Conservation (phyloP, 2,329 filamentous ascomycete species). For the Alternaria arborescens region DNA sequence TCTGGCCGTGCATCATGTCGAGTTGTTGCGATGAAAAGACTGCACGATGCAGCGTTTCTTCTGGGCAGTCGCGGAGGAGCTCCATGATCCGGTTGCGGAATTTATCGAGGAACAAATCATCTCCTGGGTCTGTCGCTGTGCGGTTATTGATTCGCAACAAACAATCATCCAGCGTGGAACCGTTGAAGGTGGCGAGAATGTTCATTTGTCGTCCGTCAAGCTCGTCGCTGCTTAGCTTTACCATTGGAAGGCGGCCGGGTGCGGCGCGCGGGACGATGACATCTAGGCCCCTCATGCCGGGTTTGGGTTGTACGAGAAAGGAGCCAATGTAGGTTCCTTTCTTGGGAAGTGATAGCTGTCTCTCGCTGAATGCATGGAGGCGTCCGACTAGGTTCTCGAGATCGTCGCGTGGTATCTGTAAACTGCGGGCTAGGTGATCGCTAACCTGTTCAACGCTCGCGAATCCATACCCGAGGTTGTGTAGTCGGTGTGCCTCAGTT, state of each 20-base stretch:
- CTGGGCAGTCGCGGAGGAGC: constrained; percentile 48
- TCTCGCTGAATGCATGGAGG: constrained; percentile 66
- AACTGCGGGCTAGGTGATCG: constrained; percentile 72
- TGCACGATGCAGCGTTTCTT: constrained; percentile 54
- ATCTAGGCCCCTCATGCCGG: constrained; percentile 53
- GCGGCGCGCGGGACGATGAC: constrained; percentile 53
- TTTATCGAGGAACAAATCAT: constrained; percentile 40
- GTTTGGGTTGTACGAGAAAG: constrained; percentile 52
- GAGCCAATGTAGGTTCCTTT: constrained; percentile 51
- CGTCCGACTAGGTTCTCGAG: constrained; percentile 68
- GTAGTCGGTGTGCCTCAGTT: constrained; percentile 69
- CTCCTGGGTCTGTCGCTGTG: constrained; percentile 13
- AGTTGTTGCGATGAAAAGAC: constrained; percentile 55
- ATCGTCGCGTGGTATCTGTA: constrained; percentile 74
- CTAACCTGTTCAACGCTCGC: constrained; percentile 67
- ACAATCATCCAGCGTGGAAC: constrained; percentile 40
- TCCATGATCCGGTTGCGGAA: constrained; percentile 49
- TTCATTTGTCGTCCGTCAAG: constrained; percentile 33
- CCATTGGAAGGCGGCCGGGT: constrained; percentile 57
- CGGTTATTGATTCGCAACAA: constrained; percentile 45
- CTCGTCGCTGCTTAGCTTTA: constrained; percentile 48
- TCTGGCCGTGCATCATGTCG: constrained; percentile 38
- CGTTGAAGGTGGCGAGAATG: constrained; percentile 37
- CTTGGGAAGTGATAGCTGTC: constrained; percentile 58
- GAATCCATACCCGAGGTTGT: constrained; percentile 80